These are phyloP conservation scores for Colletotrichum sp. DNA, from an alignment of 2,329 filamentous ascomycete species.

Conservation along the genomic window DNA sequence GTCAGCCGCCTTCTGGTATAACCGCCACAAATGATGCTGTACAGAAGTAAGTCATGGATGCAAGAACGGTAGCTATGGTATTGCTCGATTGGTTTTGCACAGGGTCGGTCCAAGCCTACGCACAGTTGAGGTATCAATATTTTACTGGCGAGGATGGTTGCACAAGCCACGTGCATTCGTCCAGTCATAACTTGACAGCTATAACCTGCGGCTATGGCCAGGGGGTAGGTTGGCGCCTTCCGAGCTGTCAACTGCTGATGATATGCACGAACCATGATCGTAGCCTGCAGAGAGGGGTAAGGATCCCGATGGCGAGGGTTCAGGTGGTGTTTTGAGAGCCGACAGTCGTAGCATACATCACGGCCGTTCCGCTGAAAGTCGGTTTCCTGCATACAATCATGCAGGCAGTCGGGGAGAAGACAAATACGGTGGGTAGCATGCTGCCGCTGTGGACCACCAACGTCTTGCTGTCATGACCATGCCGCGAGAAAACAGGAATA, in stretches of 20 bases:
- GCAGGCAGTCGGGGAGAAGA: slow-evolving; percentile 4
- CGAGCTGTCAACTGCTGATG: neutral
- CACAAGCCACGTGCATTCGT: neutral
- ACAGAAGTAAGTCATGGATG: too few relatives aligned
- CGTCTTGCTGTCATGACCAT: neutral
- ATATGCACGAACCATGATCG: neutral
- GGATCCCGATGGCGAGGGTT: neutral
- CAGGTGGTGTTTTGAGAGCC: slow-evolving; percentile 12
- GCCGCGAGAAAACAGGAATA: neutral
- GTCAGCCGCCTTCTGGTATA: neutral
- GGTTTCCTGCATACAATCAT: slow-evolving; percentile 13
- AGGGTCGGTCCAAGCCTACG: neutral
- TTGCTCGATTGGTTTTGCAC: neutral
- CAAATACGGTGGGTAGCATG: neutral
- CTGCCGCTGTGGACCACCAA: neutral
- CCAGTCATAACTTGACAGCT: neutral
- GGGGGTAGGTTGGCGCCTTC: neutral
- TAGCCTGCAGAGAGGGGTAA: neutral
- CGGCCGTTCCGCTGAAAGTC: neutral
- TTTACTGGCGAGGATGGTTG: neutral
- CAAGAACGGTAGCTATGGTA: neutral
- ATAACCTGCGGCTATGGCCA: neutral
- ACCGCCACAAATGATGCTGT: neutral
- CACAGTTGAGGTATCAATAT: neutral
- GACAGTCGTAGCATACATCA: neutral